phyloP scores from a whole-genome alignment of 2,329 filamentous ascomycete species.

The Botryotinia convoluta region DNA sequence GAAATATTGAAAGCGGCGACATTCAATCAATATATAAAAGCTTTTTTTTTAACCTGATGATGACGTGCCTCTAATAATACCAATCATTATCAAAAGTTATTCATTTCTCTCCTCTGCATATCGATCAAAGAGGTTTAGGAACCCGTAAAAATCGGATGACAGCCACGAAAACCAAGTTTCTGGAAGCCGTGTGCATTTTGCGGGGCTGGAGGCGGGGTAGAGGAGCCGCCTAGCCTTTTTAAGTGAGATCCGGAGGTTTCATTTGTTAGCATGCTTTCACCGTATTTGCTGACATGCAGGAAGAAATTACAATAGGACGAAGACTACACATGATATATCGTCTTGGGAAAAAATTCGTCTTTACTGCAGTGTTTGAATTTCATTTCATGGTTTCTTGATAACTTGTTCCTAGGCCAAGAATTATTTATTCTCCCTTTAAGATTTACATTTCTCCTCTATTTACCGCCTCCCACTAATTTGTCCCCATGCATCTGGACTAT shows the following conservation, averaged over 20 bases:
- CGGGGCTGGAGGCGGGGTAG: conserved; percentile 17
- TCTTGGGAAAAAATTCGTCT: neutral
- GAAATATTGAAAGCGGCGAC: neutral
- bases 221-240: neutral
- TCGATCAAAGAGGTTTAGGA: neutral
- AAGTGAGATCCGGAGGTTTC: neutral
- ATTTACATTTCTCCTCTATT: neutral
- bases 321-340: neutral
- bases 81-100: neutral
- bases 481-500: conserved; percentile 78
- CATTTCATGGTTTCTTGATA: neutral
- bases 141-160: neutral
- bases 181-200: neutral
- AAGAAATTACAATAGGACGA: neutral
- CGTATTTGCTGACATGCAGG: neutral
- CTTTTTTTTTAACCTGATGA: neutral
- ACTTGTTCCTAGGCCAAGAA: conserved; percentile 14
- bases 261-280: neutral
- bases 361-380: neutral
- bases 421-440: conserved; percentile 1
- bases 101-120: neutral
- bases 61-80: neutral
- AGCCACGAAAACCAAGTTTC: conserved; percentile 12
- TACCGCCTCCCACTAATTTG: conserved; percentile 48
- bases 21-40: neutral